Conservation (phyloP, 2,329 filamentous ascomycete species). For the Parascedosporium putredinis region DNA sequence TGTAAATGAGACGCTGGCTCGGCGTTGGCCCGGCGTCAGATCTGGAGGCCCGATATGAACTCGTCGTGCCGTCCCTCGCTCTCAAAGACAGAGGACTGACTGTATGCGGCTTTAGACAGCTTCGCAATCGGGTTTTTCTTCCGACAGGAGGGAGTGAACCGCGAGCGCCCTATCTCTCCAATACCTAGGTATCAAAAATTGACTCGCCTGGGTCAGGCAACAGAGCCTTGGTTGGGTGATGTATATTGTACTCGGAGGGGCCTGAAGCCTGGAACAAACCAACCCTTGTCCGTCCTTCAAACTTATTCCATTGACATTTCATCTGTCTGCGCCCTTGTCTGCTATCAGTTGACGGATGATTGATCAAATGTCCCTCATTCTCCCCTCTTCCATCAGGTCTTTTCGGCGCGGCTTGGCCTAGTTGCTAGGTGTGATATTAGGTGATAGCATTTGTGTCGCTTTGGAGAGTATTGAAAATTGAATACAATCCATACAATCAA, state of each 20-base stretch:
- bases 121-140: not conserved
- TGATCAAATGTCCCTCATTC: too few species aligned
- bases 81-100: not conserved
- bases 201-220: too few species aligned
- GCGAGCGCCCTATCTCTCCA: too few species aligned
- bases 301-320: too few species aligned
- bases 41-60: not conserved
- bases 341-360: too few species aligned
- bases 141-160: not conserved
- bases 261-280: too few species aligned
- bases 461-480: not conserved
- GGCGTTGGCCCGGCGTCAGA: not conserved
- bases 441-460: constrained; percentile 1
- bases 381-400: too few species aligned
- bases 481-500: constrained; percentile 1
- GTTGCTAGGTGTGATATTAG: not conserved
- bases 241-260: too few species aligned
- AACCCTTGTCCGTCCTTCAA: too few species aligned
- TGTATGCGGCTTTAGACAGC: not conserved
- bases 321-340: too few species aligned
- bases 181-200: too few species aligned
- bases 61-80: not conserved
- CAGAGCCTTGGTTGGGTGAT: too few species aligned
- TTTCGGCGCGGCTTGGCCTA: not conserved
- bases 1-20: not conserved